phyloP scores from a whole-genome alignment of 2,329 filamentous ascomycete species.

The Akanthomyces muscarius region DNA sequence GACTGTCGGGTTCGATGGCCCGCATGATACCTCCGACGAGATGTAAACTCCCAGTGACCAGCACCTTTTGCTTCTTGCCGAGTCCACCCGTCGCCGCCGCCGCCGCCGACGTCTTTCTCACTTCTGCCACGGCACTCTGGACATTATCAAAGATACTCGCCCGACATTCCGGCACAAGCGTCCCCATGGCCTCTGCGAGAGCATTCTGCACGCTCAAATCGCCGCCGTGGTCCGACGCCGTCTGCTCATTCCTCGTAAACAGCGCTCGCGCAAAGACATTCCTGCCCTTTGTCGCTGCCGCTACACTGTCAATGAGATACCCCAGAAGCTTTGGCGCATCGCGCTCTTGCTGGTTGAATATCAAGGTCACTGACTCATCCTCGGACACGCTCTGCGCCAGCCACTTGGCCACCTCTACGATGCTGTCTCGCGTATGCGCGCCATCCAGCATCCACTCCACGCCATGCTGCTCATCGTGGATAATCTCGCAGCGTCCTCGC shows the following conservation, averaged over 20 bases:
- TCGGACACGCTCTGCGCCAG: conserved; percentile 52
- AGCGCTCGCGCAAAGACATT: conserved; percentile 65
- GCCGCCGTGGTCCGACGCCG: conserved; percentile 34
- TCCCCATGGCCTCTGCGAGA: conserved; percentile 58
- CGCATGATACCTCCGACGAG: conserved; percentile 76
- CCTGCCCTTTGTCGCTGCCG: conserved; percentile 33
- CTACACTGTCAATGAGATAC: conserved; percentile 56
- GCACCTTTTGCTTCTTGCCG: conserved; percentile 49
- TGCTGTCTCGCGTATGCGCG: conserved; percentile 81
- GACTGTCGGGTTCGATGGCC: conserved; percentile 53
- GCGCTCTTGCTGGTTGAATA: conserved; percentile 92
- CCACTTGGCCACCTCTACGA: conserved; percentile 73
- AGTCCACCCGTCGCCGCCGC: conserved; percentile 27
- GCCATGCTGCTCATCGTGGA: conserved; percentile 38
- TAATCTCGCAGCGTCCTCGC: conserved; percentile 72
- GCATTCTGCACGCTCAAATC: conserved; percentile 61
- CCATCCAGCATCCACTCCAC: conserved; percentile 81
- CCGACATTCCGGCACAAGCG: conserved; percentile 43
- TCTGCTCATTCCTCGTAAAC: conserved; percentile 70
- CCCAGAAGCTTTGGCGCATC: conserved; percentile 65
- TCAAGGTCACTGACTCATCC: conserved; percentile 47
- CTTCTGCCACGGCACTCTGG: conserved; percentile 61
- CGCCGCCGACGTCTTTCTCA: conserved; percentile 41
- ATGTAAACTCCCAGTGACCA: conserved; percentile 82
- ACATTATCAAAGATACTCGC: conserved; percentile 62